Evolutionary conservation across 2,329 filamentous ascomycete genomes (phyloP).

Genomic region (Dryadomyces quercus-mongolicae): DNA sequence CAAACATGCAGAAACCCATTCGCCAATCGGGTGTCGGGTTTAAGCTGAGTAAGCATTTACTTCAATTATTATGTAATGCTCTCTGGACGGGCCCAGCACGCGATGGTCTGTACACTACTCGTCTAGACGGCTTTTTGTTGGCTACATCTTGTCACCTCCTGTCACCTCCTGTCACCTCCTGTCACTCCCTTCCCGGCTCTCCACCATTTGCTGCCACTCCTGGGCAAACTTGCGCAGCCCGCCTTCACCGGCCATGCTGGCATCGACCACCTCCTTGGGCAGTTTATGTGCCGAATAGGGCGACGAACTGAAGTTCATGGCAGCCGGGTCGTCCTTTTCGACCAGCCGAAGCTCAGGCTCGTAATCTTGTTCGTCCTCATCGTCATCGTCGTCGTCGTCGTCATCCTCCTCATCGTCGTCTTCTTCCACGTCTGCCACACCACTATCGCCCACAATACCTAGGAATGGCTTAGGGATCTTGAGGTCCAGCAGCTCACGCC

Average conservation of each 20-base stretch:
- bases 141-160: background rate
- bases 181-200: background rate
- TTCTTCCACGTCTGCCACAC: constrained; percentile 10
- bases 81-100: no score
- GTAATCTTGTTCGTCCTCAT: constrained; percentile 44
- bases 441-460: constrained; percentile 25
- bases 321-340: constrained; percentile 68
- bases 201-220: constrained; percentile 53
- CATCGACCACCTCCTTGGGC: constrained; percentile 80
- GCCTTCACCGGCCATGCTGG: constrained; percentile 54
- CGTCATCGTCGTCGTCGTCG: constrained; percentile 18
- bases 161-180: no score
- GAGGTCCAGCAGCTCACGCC: constrained; percentile 72
- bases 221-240: constrained; percentile 70
- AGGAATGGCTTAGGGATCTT: constrained; percentile 47
- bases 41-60: background rate
- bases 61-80: background rate
- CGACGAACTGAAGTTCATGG: constrained; percentile 72
- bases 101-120: no score
- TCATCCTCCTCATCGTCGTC: constrained; percentile 28
- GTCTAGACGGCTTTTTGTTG: no score
- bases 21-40: constrained; percentile 4
- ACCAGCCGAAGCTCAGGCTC: constrained; percentile 73
- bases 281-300: constrained; percentile 94
- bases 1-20: constrained; percentile 2